Evolutionary conservation across 345 rosid genomes (phyloP).

Genomic region (Barbarea vulgaris): DNA sequence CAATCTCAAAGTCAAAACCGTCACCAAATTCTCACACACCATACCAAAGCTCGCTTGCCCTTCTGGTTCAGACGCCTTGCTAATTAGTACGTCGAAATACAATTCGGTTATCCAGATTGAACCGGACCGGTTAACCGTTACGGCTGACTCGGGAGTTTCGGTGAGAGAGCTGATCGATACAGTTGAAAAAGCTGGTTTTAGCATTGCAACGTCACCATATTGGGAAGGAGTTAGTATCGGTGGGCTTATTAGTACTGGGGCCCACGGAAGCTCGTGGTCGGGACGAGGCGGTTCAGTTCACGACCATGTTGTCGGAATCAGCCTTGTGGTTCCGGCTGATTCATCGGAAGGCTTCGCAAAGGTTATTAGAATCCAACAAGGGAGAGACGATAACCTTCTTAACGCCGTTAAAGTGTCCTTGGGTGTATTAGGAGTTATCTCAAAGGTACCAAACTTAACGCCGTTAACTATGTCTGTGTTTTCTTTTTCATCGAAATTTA

Average conservation of each 20-base stretch:
- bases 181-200: constrained; percentile 68
- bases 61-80: constrained; percentile 48
- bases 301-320: constrained; percentile 76
- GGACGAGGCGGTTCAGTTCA: constrained; percentile 94
- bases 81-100: constrained; percentile 66
- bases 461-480: neutral
- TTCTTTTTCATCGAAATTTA: neutral
- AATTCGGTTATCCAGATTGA: constrained; percentile 58
- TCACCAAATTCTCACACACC: constrained; percentile 74
- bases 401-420: constrained; percentile 75
- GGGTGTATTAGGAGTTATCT: constrained; percentile 77
- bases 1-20: constrained; percentile 67
- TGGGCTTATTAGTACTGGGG: constrained; percentile 81
- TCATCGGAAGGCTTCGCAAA: constrained; percentile 68
- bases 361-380: constrained; percentile 49
- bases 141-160: constrained; percentile 72
- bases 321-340: constrained; percentile 60
- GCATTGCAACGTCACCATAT: constrained; percentile 75
- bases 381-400: constrained; percentile 56
- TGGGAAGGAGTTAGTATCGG: constrained; percentile 95
- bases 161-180: constrained; percentile 62
- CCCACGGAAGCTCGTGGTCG: constrained; percentile 98
- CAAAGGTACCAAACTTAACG: constrained; percentile 59
- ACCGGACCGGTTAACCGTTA: constrained; percentile 48
- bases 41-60: constrained; percentile 90